A percentile compares a stretch with the other conserved stretches of the same genome.
These are phyloP conservation scores for Hypoxylon sp. DNA, from an alignment of 2,329 filamentous ascomycete genomes.

Conservation along the genomic window DNA sequence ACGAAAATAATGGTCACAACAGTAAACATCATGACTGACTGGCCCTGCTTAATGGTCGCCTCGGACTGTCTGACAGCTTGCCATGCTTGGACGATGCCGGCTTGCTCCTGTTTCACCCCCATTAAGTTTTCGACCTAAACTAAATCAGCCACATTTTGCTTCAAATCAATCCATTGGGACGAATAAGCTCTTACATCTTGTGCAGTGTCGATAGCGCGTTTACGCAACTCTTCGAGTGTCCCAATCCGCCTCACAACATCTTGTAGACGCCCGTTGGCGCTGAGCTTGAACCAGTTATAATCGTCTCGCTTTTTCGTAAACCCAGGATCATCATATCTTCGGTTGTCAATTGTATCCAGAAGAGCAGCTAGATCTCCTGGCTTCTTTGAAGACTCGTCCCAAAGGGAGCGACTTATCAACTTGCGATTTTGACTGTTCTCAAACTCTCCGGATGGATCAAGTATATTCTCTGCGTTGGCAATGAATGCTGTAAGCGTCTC, in stretches of 20 bases:
- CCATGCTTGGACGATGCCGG: slow-evolving; percentile 61
- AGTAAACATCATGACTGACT: slow-evolving; percentile 63
- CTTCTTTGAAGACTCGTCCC: slow-evolving; percentile 2
- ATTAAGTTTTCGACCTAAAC: slow-evolving; percentile 60
- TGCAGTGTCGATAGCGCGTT: slow-evolving; percentile 55
- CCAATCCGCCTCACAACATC: slow-evolving; percentile 53
- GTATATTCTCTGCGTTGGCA: slow-evolving; percentile 46
- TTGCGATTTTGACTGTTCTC: slow-evolving; percentile 27
- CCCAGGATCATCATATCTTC: too few relatives aligned
- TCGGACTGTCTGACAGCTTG: slow-evolving; percentile 58
- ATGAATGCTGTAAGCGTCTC: slow-evolving; percentile 53
- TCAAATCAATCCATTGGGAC: too few relatives aligned
- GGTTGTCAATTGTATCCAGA: too few relatives aligned
- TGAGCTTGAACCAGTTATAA: slow-evolving; percentile 50
- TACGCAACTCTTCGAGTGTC: slow-evolving; percentile 54
- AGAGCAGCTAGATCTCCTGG: too few relatives aligned
- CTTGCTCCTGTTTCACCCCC: slow-evolving; percentile 63
- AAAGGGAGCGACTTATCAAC: slow-evolving; percentile 7
- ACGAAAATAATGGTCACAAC: slow-evolving; percentile 64
- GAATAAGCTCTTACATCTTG: too few relatives aligned
- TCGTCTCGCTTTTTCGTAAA: too few relatives aligned
- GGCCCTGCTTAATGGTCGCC: slow-evolving; percentile 59
- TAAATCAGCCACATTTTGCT: too few relatives aligned
- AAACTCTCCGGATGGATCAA: slow-evolving; percentile 45
- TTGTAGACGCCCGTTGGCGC: slow-evolving; percentile 49